Conservation (phyloP, 1,139 yeast genomes). For the Saccharomyces hybrid region DNA sequence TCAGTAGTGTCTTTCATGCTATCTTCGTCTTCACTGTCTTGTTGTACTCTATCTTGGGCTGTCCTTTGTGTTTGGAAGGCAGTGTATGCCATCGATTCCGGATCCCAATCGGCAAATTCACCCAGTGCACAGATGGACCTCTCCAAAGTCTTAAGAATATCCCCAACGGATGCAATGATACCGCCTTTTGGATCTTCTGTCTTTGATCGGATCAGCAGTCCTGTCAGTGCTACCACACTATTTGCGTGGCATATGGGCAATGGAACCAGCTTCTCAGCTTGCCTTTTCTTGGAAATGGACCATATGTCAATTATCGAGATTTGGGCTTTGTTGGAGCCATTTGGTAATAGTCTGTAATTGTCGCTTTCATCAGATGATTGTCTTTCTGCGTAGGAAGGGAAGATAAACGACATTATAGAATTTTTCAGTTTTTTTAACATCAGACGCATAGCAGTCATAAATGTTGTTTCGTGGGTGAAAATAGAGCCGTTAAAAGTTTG, state of each 20-base stretch:
- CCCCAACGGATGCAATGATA: conserved; percentile 48
- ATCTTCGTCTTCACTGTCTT: conserved; percentile 10
- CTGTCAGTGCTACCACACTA: conserved; percentile 50
- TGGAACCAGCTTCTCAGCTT: conserved; percentile 51
- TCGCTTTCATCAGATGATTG: neutral
- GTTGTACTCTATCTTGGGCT: neutral
- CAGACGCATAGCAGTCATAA: conserved; percentile 13
- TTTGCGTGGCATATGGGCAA: conserved; percentile 60
- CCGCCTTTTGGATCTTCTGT: conserved; percentile 54
- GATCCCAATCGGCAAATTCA: conserved; percentile 34
- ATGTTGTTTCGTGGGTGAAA: conserved; percentile 24
- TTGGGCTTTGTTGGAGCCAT: neutral
- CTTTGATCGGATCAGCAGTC: conserved; percentile 44
- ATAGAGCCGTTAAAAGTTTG: conserved; percentile 13
- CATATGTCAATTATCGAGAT: conserved; percentile 24
- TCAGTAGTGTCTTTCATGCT: conserved; percentile 29
- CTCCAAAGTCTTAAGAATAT: conserved; percentile 51
- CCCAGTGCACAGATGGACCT: conserved; percentile 50
- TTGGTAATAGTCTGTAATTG: neutral
- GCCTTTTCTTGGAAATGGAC: conserved; percentile 24
- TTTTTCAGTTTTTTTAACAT: conserved; percentile 10
- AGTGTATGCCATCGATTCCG: conserved; percentile 7
- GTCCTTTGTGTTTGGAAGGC: neutral
- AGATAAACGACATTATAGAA: conserved; percentile 18
- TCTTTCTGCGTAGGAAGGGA: conserved; percentile 16